Base-by-base conservation (phyloP, 345 rosid genomes). In the Aurinia saxatilis region DNA sequence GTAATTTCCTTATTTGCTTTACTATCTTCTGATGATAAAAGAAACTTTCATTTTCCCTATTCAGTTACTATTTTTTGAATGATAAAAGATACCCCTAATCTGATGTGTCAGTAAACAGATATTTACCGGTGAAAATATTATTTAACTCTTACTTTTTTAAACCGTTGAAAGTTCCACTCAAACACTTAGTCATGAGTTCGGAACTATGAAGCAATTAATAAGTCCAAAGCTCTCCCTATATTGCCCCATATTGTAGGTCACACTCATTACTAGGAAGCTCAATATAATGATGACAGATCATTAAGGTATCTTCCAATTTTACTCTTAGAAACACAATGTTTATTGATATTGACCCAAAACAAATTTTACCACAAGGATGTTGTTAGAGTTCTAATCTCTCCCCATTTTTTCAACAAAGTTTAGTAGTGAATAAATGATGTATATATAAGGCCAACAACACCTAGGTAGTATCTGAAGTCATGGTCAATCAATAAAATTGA, bases 61-160 rank as follows among this genome's bases (percentile, higher is more conserved):
- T 67, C n/a, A 19, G 30, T 58, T 39, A 67, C 72, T 57, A 49
- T 58, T 57, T 67, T 31, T 36, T 11, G 35, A 33, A 1, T 59
- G 33, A 41, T 68, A 59, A 58, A 59, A 36, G 31, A 30, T 42
- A 16, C 31, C 39, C 61, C 25, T 5, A 35, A 13, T 46, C 54
- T 54, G 30, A 62, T 45, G 67, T 69, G 68, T 61, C 73, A 69
- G 68, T 69, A 30, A 61, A 54, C 14, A 61, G 50, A 61, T 69
- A 61, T 61, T 60, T 60, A 68, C 49, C 33, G 3, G 65, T 58
- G 40, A 34, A 42, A 42, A 60, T 60, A 18, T 50, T 30, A 48
- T 31, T 50, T 25, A 8, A 49, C 44, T 31, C 36, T 31, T 7
- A n/a, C 4, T 27, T 18, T n/a, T 35, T 40, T 40, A 7, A 57